Evolutionary conservation across 1,139 yeast genomes (phyloP), one percentile per base, ranked within the genome.

Genomic region (Hemisphaericaspora subhashii): DNA sequence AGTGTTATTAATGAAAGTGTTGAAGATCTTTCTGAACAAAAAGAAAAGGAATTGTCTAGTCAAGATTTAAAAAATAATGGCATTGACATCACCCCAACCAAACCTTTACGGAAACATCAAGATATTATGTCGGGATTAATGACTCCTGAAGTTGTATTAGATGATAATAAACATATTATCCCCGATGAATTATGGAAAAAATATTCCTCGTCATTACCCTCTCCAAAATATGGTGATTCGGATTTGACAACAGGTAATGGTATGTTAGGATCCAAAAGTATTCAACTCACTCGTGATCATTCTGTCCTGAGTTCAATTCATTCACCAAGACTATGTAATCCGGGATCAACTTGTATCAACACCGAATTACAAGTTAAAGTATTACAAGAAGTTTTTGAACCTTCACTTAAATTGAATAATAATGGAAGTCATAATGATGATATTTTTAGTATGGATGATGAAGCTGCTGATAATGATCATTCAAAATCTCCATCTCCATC

Each of bases 111-210:
- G 15, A 8, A 21, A 29, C 17, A 31, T 17, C 16, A 17, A 12
- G 15, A 17, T 23, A 18, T 27, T 15, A 35, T 17, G 13, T 23
- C 25, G 13, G 36, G 38, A 12, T 27, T 33, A 8, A 33, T 70
- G 23, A 74, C 79, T 15, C 90, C 92, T 1, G 96, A 88, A 55
- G 97, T 90, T 15, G 83, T 86, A 3, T 68, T 90, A 31, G 89
- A 87, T 57, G 97, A 89, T 55, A 89, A 89, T 59, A 82, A 79
- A 47, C 98, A 89, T 58, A 89, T 89, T 39, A 82, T 89, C 32
- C 96, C 97, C 0, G 85, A 82, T 45, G 79, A 87, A 2, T 60
- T 88, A 44, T 77, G 89, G 78, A 72, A 71, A 43, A 78, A 77
- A 38, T 83, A 81, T 54, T 74, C 84, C 2, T 65, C 71, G 21